Evolutionary conservation across 768 basidiomycete species (phyloP).

Genomic region (Xerocomellus amylosporus): DNA sequence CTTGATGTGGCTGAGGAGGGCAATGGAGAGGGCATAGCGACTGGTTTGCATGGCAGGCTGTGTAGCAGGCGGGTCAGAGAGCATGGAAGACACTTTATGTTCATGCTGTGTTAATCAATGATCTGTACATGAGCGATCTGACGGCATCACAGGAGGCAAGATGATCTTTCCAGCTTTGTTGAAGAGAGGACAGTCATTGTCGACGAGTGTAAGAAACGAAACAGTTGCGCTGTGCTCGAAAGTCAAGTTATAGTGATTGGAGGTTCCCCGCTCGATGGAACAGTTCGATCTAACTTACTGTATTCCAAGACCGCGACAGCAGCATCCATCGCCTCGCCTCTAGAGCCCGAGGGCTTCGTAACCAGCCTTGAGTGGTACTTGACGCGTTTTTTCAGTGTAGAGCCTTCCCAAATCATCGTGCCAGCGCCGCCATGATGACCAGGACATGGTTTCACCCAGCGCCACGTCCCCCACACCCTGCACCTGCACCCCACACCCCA

Average conservation of each 20-base stretch:
- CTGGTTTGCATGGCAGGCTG: constrained; percentile 56
- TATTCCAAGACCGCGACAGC: constrained; percentile 65
- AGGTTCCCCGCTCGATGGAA: neutral
- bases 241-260: neutral
- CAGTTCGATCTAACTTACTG: constrained; percentile 37
- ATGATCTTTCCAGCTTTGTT: constrained; percentile 73
- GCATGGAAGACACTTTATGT: constrained; percentile 77
- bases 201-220: neutral
- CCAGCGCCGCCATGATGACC: constrained; percentile 80
- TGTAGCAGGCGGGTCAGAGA: constrained; percentile 70
- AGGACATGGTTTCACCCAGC: constrained; percentile 39
- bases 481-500: neutral
- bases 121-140: neutral
- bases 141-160: neutral
- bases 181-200: constrained; percentile 69
- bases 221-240: too few relatives aligned
- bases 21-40: constrained; percentile 61
- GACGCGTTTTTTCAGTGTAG: constrained; percentile 59
- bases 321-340: constrained; percentile 84
- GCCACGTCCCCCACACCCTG: neutral
- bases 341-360: constrained; percentile 57
- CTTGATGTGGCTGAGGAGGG: constrained; percentile 61
- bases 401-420: constrained; percentile 53
- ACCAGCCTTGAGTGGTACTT: constrained; percentile 64
- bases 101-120: constrained; percentile 53